Base-by-base conservation (phyloP, 768 basidiomycete species). In the Tricholoma flavovirens region DNA sequence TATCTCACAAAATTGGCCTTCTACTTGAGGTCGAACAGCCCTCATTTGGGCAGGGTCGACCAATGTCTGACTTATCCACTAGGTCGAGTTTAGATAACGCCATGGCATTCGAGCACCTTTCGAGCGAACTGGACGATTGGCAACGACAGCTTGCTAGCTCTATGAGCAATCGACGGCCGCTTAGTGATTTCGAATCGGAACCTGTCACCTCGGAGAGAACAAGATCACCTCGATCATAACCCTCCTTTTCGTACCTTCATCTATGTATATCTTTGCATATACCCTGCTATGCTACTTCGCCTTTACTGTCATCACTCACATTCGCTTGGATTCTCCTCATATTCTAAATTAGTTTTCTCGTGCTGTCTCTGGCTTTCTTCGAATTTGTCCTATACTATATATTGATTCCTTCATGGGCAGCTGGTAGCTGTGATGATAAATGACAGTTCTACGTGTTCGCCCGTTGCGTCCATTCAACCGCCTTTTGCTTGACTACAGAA, bases 1-100 rank as follows among this genome's bases (percentile, higher is more conserved):
- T 94, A 43, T 86, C 87, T n/a, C 90, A 91, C 68, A 93, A 93
- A 78, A 93, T 96, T 62, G 88, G 85, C 55, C 79, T 95, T 48
- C 77, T 96, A 14, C 81, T 96, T 53, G 91, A 93, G 64, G 91
- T 90, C 43, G 90, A 93, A 63, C 88, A 89, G 62, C 82, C 88
- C 19, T 75, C 81, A 3, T 91, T 86, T 64, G 83, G 83, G 29
- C 75, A 76, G 49, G 79, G 78, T 17, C 71, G 80, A 56, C 87
- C 86, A 22, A 72, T 85, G 58, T 90, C 87, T 8, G 80, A 79
- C 33, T 71, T 79, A 11, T 75, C 74, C 42, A 78, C 75, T 56
- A 81, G 81, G 30, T 88, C 90, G 30, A 92, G 90, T 72, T 90
- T 88, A 17, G 91, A 93, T 64, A 89, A 90, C 66, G 85, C 81